phyloP scores from a whole-genome alignment of 371 early-diverging fungal genomes.

The Mortierella sp. region DNA sequence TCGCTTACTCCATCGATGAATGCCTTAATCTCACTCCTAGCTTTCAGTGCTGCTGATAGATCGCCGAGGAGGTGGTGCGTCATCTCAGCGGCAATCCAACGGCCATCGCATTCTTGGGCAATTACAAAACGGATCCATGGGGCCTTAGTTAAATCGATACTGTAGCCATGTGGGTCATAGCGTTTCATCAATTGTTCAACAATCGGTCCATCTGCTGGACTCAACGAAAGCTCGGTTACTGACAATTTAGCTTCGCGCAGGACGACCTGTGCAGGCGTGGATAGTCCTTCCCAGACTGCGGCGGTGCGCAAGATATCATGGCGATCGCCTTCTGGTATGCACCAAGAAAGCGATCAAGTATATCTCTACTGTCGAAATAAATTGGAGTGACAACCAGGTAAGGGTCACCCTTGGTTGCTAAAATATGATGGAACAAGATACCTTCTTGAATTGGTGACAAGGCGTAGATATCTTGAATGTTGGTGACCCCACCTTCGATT shows the following conservation, averaged over 20 bases:
- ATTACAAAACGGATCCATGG: conserved; percentile 18
- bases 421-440: conserved; percentile 26
- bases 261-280: conserved; percentile 25
- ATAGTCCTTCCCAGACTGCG: conserved; percentile 8
- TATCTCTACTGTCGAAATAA: conserved; percentile 2
- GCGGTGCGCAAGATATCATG: conserved; percentile 28
- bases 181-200: conserved; percentile 4
- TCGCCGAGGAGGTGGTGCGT: conserved; percentile 22
- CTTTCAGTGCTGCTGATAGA: not conserved
- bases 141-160: conserved; percentile 18
- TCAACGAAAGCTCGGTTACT: conserved; percentile 3
- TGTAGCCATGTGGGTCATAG: not conserved
- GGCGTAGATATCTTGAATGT: conserved; percentile 35
- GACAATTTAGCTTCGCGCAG: conserved; percentile 2
- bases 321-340: conserved; percentile 30
- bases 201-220: conserved; percentile 20
- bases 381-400: not conserved
- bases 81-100: conserved; percentile 14
- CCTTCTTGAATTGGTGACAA: conserved; percentile 38
- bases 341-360: conserved; percentile 21
- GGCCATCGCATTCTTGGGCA: conserved; percentile 15
- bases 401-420: conserved; percentile 18
- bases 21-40: not conserved
- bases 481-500: conserved; percentile 17
- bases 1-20: not conserved